A percentile compares a stretch with the other conserved stretches of the same genome.
Conservation (phyloP, 352 stramenopile species). For the Pythium inflatum region DNA sequence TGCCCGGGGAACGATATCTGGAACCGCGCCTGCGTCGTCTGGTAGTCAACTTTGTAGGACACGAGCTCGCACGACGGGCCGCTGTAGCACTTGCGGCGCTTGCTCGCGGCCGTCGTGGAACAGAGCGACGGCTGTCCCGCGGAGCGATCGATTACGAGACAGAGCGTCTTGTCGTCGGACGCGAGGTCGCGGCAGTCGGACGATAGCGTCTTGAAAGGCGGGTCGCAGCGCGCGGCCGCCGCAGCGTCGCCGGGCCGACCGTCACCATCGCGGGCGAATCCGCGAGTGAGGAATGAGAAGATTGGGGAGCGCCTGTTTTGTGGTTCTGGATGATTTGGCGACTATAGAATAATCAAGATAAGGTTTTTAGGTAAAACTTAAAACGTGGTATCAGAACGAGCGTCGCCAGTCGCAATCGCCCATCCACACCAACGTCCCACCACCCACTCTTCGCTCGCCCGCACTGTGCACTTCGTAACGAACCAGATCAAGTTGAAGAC, state of each 20-base stretch:
- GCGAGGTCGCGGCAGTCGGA: not conserved
- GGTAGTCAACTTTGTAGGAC: not conserved
- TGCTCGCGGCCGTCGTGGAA: not conserved
- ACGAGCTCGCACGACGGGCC: not conserved
- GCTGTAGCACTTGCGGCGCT: not conserved
- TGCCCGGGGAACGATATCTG: not conserved
- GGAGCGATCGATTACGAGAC: not conserved
- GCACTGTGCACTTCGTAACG: too few species aligned
- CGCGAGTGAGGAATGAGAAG: too few species aligned
- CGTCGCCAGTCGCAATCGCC: too few species aligned
- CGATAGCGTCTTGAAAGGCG: constrained; percentile 6
- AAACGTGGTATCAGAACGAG: too few species aligned
- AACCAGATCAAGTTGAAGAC: too few species aligned
- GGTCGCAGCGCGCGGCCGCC: not conserved
- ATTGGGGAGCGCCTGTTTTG: too few species aligned
- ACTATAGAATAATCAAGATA: too few species aligned
- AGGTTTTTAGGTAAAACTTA: too few species aligned
- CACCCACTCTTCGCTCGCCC: too few species aligned
- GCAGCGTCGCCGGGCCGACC: constrained; percentile 20
- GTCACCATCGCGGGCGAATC: constrained; percentile 36
- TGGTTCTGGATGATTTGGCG: too few species aligned
- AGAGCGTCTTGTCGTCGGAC: not conserved
- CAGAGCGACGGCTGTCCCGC: not conserved
- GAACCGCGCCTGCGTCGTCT: not conserved
- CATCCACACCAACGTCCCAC: too few species aligned